Evolutionary conservation across 352 stramenopile species (phyloP), one percentile per base, ranked within the genome.

Genomic region (Pythium sukuiense): DNA sequence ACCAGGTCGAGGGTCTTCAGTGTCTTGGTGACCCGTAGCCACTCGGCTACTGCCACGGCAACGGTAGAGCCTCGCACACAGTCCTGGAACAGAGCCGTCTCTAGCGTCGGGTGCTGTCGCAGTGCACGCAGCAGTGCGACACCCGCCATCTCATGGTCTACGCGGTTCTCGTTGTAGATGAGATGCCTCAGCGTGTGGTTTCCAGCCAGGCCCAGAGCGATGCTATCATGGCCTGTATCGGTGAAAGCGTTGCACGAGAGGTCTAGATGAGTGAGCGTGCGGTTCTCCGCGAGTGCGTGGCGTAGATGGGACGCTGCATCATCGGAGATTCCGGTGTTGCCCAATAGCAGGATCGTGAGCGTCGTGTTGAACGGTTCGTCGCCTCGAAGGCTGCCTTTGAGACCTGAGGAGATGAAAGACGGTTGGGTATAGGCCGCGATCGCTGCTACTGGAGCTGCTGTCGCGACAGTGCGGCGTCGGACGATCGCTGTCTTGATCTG

Each of bases 111-210:
- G 37, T 86, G 77, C 3, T n/a, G 39, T 0, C 56, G 69, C 13
- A 89, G 58, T 1, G 81, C 75, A n/a, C 54, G 20, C 1, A 89
- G 43, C 41, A 92, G 16, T 12, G 46, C 60, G 18, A 80, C 57
- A 18, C 68, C 81, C 12, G 68, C 70, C 0, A 49, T 13, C 27
- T 73, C 67, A 55, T 90, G 73, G n/a, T 74, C 56, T 45, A 92
- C 50, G 39, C 67, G 72, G 59, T 92, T 93, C 52, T 89, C 83
- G 46, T 69, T 79, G 59, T 84, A 91, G 65, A 81, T 79, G 16
- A 93, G 54, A 27, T 68, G 69, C 14, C 65, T 73, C 7, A 92
- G 59, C 24, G 78, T 76, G 8, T 33, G 52, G 65, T 93, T 93
- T 7, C 50, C 60, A 30, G 76, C 57, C 8, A 93, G 61, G 0